Evolutionary conservation across 352 stramenopile species (phyloP), one percentile per base, ranked within the genome.

Genomic region (Pythium grandisporangium): DNA sequence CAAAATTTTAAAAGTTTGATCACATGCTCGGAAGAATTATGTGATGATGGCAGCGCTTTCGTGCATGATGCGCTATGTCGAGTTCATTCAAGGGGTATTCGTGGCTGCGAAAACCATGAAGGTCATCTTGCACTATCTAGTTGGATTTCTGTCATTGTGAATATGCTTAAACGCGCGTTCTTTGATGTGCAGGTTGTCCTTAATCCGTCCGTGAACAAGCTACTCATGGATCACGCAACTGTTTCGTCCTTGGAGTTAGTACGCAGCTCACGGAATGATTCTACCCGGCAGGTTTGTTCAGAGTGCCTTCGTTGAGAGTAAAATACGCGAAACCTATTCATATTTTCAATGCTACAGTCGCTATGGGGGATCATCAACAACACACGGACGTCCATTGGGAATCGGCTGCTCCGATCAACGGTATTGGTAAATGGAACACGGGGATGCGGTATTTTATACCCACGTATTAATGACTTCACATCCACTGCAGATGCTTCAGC

Each of bases 181-280:
- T 24, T 29, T 20, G 20, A 44, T 7, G 17, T 34, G 1, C 21
- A 93, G 80, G 57, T 90, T 52, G 61, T 90, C 29, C 33, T 90
- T 1, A 87, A 83, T 24, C 76, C 73, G 10, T 88, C 81, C 17
- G 68, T 63, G 0, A 61, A 75, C 22, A 83, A 81, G 41, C 51
- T 92, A 1, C 57, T 93, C 1, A 86, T 93, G 78, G 76, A 92
- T 40, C 71, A 92, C 33, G 69, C 75, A n/a, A 91, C 80, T 6
- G 53, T 93, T 58, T 57, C 70, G 5, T 58, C 74, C 2, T 48
- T 93, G 3, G 80, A 93, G 42, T 53, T 93, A 4, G 63, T 89
- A 29, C 64, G 80, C 39, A 64, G 69, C 34, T 53, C 68, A 22
- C 53, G 69, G 58, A 57, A 62, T 20, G 68, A 76, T 48, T 84